A percentile compares a stretch with the other conserved stretches of the same genome.
phyloP scores from a whole-genome alignment of 1,284 basidiomycete species.

The Malassezia arunalokei region DNA sequence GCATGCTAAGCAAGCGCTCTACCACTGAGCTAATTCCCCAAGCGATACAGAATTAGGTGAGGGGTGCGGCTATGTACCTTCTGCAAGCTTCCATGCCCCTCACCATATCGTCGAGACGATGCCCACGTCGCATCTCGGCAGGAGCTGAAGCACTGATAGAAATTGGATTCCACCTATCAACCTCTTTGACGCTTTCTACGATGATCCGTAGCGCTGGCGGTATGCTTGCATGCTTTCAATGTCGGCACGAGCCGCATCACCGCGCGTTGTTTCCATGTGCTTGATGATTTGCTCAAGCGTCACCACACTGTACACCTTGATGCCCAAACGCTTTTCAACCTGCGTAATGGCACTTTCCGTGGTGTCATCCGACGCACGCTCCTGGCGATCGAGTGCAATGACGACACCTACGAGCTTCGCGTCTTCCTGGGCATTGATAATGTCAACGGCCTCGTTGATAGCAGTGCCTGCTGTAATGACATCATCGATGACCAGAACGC shows the following conservation, averaged over 20 bases:
- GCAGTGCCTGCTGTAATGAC: slow-evolving; percentile 76
- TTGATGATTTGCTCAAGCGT: slow-evolving; percentile 72
- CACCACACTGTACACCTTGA: slow-evolving; percentile 62
- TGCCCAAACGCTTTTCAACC: slow-evolving; percentile 62
- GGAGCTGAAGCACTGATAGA: too few relatives aligned
- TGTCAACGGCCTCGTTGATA: slow-evolving; percentile 41
- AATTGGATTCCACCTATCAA: too few relatives aligned
- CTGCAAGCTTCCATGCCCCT: too few relatives aligned
- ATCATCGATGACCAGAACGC: slow-evolving; percentile 74
- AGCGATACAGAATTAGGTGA: neutral
- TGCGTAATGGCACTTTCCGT: slow-evolving; percentile 52
- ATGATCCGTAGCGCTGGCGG: slow-evolving; percentile 55
- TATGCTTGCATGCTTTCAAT: slow-evolving; percentile 68
- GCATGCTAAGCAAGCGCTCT: slow-evolving; percentile 22
- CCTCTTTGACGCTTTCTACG: neutral
- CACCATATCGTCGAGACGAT: too few relatives aligned
- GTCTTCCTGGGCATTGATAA: slow-evolving; percentile 24
- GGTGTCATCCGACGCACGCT: slow-evolving; percentile 55
- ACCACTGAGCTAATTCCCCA: slow-evolving; percentile 21
- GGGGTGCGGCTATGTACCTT: neutral
- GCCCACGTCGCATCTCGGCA: too few relatives aligned
- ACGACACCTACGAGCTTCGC: slow-evolving; percentile 67
- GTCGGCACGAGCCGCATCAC: slow-evolving; percentile 52
- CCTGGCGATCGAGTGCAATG: slow-evolving; percentile 78
- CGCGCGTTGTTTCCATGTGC: slow-evolving; percentile 61